Base-by-base conservation (phyloP, 73 alveolate species). In the Paramecium pentaurelia region DNA sequence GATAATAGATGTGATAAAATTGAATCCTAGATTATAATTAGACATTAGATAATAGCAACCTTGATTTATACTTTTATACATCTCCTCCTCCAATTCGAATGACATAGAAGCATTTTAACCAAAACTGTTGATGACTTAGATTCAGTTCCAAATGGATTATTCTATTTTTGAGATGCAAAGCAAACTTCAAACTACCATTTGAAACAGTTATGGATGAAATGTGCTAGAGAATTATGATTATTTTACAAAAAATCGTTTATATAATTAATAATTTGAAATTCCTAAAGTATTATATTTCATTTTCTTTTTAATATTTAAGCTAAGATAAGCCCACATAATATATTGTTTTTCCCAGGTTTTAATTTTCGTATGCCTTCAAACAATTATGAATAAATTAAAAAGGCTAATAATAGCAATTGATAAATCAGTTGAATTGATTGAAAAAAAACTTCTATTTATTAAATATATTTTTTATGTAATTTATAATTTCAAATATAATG, bases 121-220 rank as follows among this genome's bases (percentile, higher is more conserved):
- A 44, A 45, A 22, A 44, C 77, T 1, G 45, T 80, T 80, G 91
- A 80, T 14, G 91, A 80, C 9, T 27, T 80, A 27, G 11, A 47
- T 80, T 80, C 91, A 20, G 91, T 80, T 27, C 91, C 91, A 10
- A 80, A 49, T 47, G 91, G 91, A 20, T 80, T 80, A 44, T 80
- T 80, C 30, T 80, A 80, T 80, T 49, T 45, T 18, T 77, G 91
- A 45, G 58, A 18, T 30, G 88, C 37, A 16, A 11, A 75, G 30
- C 47, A 64, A n/a, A 64, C 49, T 11, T 64, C 84, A 11, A 28
- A 64, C 20, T 28, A 0, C 6, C 28, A 64, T 30, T 64, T 64
- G 8, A 64, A 34, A 32, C 25, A 64, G 28, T 64, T 1, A 64
- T 64, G 84, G 84, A 32, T 64, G 47, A 4, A 28, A 32, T 2